Evolutionary conservation across 1,139 yeast species (phyloP).

Genomic region (Geotrichum europaeum): DNA sequence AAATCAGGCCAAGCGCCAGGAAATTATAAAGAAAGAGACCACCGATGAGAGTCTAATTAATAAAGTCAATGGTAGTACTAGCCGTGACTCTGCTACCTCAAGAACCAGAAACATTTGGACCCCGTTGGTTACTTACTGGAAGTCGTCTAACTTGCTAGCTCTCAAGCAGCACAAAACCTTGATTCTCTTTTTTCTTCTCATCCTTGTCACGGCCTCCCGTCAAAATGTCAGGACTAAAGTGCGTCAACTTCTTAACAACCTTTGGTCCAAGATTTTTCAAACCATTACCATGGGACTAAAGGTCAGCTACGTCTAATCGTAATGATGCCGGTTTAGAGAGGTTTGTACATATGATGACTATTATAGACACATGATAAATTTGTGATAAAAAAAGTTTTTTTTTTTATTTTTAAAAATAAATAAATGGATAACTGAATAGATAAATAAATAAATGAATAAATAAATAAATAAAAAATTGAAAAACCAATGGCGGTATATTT

Average conservation of each 20-base stretch:
- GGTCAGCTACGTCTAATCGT: slow-evolving; percentile 9
- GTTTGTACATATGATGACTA: background rate
- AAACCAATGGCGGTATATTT: background rate
- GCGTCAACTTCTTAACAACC: background rate
- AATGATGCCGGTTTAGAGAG: background rate
- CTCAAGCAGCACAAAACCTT: background rate
- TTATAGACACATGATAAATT: background rate
- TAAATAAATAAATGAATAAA: background rate
- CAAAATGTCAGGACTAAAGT: slow-evolving; percentile 1
- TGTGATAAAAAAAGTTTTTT: background rate
- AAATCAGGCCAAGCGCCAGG: background rate
- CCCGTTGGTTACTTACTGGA: slow-evolving; percentile 2
- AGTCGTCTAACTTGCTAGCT: background rate
- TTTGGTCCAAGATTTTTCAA: slow-evolving; percentile 8
- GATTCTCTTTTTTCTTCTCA: slow-evolving; percentile 2
- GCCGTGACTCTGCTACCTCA: background rate
- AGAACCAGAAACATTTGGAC: slow-evolving; percentile 1
- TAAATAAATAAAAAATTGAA: background rate
- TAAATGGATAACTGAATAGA: background rate
- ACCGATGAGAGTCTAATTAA: background rate
- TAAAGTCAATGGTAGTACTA: background rate
- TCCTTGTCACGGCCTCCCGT: background rate
- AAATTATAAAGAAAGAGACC: background rate
- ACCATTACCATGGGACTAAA: slow-evolving; percentile 14
- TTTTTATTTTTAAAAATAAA: too few relatives aligned